These are phyloP conservation scores for Dendrobium chrysotoxum DNA, from an alignment of 106 monocot species.

Conservation along the genomic window DNA sequence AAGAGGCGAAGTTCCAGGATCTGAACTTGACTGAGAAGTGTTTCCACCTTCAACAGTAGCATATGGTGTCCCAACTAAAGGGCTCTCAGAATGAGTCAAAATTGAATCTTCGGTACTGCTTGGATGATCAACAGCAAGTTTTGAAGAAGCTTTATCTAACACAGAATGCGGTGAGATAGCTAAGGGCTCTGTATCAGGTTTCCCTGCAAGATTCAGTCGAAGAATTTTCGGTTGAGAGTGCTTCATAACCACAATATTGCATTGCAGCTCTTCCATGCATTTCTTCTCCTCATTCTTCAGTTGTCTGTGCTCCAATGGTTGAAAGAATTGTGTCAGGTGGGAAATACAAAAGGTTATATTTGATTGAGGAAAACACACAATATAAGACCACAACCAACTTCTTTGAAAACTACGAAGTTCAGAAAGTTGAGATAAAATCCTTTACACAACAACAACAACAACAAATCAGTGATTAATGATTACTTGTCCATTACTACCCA, in stretches of 20 bases:
- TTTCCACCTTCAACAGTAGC: conserved; percentile 18
- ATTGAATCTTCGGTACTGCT: neutral
- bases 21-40: conserved; percentile 14
- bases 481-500: conserved; percentile 68
- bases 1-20: conserved; percentile 22
- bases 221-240: conserved; percentile 43
- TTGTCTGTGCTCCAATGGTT: conserved; percentile 25
- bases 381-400: neutral
- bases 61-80: conserved; percentile 10
- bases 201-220: conserved; percentile 43
- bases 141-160: conserved; percentile 5
- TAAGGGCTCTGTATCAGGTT: conserved; percentile 1
- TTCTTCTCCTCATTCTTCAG: conserved; percentile 49
- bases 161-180: conserved; percentile 1
- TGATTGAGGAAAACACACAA: neutral
- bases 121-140: neutral
- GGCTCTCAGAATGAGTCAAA: conserved; percentile 13
- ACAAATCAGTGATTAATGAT: neutral
- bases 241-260: conserved; percentile 61
- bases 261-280: conserved; percentile 56
- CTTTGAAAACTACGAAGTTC: neutral
- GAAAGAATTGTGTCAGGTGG: conserved; percentile 3
- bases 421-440: neutral
- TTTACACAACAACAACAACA: neutral
- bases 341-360: conserved; percentile 30